Evolutionary conservation across 257 asterid species (phyloP).

Genomic region (Forsythia suspensa): DNA sequence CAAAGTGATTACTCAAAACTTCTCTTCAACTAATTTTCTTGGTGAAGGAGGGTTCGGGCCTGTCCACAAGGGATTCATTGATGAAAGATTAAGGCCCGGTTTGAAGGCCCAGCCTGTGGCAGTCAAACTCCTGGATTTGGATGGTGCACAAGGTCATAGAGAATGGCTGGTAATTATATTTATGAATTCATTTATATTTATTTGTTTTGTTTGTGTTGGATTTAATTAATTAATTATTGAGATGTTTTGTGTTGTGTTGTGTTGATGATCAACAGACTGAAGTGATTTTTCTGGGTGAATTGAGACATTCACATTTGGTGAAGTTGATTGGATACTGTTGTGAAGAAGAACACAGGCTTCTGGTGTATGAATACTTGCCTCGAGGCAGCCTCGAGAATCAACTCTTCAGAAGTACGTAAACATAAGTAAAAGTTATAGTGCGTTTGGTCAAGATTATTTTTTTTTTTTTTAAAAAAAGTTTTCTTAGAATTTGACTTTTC

Average conservation of each 20-base stretch:
- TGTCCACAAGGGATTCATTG: constrained; percentile 92
- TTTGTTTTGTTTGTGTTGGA: background rate
- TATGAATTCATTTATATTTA: background rate
- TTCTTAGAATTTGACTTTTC: no score
- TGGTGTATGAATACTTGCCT: constrained; percentile 93
- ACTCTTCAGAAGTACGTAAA: constrained; percentile 73
- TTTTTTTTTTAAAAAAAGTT: background rate
- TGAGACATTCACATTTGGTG: constrained; percentile 84
- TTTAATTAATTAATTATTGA: constrained; percentile 7
- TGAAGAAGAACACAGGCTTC: constrained; percentile 89
- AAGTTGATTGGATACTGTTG: constrained; percentile 95
- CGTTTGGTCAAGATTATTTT: background rate
- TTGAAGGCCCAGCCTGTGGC: constrained; percentile 97
- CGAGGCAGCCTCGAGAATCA: constrained; percentile 95
- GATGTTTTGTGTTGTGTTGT: background rate
- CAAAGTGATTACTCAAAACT: constrained; percentile 72
- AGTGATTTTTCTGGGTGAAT: constrained; percentile 80
- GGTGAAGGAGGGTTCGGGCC: constrained; percentile 99
- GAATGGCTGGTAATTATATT: constrained; percentile 80
- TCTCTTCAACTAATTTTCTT: constrained; percentile 70
- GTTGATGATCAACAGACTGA: constrained; percentile 55
- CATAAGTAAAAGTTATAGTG: background rate
- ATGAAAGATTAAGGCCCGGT: constrained; percentile 75
- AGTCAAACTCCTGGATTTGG: constrained; percentile 85
- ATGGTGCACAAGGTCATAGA: constrained; percentile 84